Conservation (phyloP, 129 eudicot genomes). For the Dittrichia graveolens region DNA sequence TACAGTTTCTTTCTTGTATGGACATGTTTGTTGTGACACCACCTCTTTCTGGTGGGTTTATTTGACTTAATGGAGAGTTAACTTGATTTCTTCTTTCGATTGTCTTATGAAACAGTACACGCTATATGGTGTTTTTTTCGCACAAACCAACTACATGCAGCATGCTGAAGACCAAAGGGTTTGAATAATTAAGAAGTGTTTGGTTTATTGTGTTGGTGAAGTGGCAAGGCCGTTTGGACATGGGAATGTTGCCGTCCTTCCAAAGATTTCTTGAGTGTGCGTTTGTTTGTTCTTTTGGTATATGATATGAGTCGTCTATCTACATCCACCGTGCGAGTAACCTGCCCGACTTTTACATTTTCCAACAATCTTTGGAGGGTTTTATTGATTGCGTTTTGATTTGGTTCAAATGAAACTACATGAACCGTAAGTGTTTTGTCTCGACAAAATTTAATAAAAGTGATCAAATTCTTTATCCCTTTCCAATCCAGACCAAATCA, state of each 20-base stretch:
- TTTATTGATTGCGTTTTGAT: not conserved
- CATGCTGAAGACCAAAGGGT: constrained; percentile 75
- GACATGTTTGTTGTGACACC: no score
- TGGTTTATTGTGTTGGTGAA: not conserved
- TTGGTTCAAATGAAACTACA: not conserved
- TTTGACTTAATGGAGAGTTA: no score
- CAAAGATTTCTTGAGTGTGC: not conserved
- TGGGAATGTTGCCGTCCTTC: no score
- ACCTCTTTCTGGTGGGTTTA: no score
- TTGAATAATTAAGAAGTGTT: constrained; percentile 41
- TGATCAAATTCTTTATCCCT: not conserved
- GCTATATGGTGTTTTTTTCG: constrained; percentile 46
- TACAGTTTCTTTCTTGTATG: no score
- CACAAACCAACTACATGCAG: constrained; percentile 62
- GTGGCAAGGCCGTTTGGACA: no score
- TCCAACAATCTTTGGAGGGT: constrained; percentile 9
- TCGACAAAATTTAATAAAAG: not conserved
- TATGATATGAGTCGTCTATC: constrained; percentile 5
- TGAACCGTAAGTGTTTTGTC: constrained; percentile 19
- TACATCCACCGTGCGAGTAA: not conserved
- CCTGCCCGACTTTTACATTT: not conserved
- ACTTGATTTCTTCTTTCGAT: not conserved
- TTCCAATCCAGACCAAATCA: not conserved
- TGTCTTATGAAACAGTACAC: constrained; percentile 12
- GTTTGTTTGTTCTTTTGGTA: constrained; percentile 16